Evolutionary conservation across 352 stramenopile genomes (phyloP), one percentile per base, ranked within the genome.

Genomic region (Phytopythium litorale): DNA sequence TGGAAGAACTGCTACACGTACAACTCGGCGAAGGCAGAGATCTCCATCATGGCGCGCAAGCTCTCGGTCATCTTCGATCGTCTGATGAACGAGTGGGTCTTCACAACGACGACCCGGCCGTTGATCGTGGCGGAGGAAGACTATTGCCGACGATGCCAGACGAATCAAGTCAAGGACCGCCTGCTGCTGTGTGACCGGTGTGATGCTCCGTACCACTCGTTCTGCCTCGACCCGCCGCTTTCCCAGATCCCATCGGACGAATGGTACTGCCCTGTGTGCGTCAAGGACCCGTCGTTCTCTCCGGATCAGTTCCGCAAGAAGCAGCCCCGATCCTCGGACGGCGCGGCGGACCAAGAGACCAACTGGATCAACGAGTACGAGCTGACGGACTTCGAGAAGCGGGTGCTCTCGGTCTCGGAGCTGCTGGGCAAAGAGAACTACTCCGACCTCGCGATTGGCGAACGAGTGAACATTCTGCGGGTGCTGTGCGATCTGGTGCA

Each of bases 1-100:
- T 94, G 83, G 84, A 94, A 85, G 72, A 95, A 95, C 40, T 95
- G 87, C 52, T 92, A 85, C 63, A 72, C 81, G 28, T 95, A 90
- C 74, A 95, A 95, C 52, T 92, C 83, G 28, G 54, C 88, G 52
- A 88, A 89, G 67, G 82, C 87, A 0, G 83, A 91, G 61, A 95
- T 95, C 45, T 92, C 83, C 0, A 72, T 73, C 30, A 72, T 94
- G 43, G 87, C 87, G 18, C 74, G 75, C 32, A 95, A 95, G 57
- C 63, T 95, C 5, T 78, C 83, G 0, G 78, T 80, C 9, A 86
- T 91, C 40, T 94, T 94, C 57, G 77, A 92, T 19, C 81, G 87
- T 1, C 62, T 95, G 19, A 89, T 92, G 77, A 81, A 88, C 35
- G 84, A 95, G 48, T 93, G 78, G 74, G 79, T 93, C 18, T 81